Evolutionary conservation across 371 early-diverging fungal genomes (phyloP), one percentile per base, ranked within the genome.

Genomic region (Haplosporangium sp.): DNA sequence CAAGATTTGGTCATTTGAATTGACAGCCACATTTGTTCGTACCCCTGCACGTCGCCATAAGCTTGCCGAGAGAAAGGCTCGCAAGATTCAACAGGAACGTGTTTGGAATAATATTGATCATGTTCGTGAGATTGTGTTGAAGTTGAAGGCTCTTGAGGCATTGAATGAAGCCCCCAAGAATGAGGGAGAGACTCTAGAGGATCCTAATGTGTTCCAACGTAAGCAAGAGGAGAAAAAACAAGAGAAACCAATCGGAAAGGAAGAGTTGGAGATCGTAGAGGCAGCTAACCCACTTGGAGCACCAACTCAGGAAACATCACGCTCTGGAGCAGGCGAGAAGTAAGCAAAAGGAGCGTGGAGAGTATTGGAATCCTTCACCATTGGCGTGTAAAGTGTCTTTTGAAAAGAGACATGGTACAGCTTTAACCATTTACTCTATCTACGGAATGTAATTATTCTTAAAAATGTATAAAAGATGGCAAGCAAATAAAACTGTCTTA

Each of bases 1-100:
- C 85, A 84, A 86, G 56, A 67, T 85, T 59, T 94, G 95, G 94
- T 87, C 87, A 60, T 91, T 91, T 69, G 91, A 91, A 76, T 69
- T 91, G 64, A 94, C 93, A 13, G 94, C 92, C 47, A 87, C 72
- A 42, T 63, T 94, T 50, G 88, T 87, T 81, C 94, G 94, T 5
- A 89, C 94, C 0, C 87, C 87, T 6, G 68, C 84, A 2, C 88
- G 92, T 60, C 82, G 85, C 38, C 77, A 74, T 4, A 92, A 92
- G 76, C 79, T 94, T 66, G 83, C 70, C 15, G 65, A 73, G 27
- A 86, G 87, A 67, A 79, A 75, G 59, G 84, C 79, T 53, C 83
- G 85, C 50, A 63, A 65, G 17, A 52, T 64, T 9, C 74, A 87
- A 39, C 77, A 85, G 61, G 75, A 72, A 2, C 69, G 57, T 10